Evolutionary conservation across 2,329 filamentous ascomycete species (phyloP).

Genomic region (Cladophialophora psammophila): DNA sequence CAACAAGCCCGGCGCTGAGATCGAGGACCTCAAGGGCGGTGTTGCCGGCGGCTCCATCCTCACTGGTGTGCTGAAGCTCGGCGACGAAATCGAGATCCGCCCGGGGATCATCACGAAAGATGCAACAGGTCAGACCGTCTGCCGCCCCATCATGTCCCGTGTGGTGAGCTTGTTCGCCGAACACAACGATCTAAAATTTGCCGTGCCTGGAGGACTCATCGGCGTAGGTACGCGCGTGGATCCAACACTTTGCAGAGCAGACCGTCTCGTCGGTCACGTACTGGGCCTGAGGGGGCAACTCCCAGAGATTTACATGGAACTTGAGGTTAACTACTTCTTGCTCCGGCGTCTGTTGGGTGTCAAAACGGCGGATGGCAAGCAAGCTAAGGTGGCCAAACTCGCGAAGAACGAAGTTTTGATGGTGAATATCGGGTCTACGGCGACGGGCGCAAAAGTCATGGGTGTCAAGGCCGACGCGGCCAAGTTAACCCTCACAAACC

Average conservation of each 20-base stretch:
- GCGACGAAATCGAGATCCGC: slow-evolving; percentile 97
- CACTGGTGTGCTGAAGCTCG: slow-evolving; percentile 94
- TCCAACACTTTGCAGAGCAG: slow-evolving; percentile 95
- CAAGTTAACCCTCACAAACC: slow-evolving; percentile 89
- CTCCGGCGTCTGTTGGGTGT: slow-evolving; percentile 93
- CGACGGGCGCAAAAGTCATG: slow-evolving; percentile 95
- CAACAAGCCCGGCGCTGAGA: slow-evolving; percentile 99
- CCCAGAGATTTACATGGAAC: slow-evolving; percentile 96
- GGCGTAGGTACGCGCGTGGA: slow-evolving; percentile 98
- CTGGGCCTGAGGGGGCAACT: slow-evolving; percentile 92
- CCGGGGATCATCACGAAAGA: slow-evolving; percentile 98
- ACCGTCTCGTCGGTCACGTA: slow-evolving; percentile 98
- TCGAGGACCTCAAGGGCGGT: slow-evolving; percentile 97
- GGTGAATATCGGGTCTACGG: slow-evolving; percentile 99
- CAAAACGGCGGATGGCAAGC: slow-evolving; percentile 96
- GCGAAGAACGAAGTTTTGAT: slow-evolving; percentile 99
- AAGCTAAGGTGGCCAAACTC: slow-evolving; percentile 98
- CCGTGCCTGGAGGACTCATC: slow-evolving; percentile 95
- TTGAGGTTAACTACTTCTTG: slow-evolving; percentile 99
- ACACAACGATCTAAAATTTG: slow-evolving; percentile 97
- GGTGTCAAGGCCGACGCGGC: slow-evolving; percentile 98
- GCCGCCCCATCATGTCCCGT: slow-evolving; percentile 94
- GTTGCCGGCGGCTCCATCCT: slow-evolving; percentile 97
- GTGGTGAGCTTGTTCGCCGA: slow-evolving; percentile 96
- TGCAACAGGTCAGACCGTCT: slow-evolving; percentile 90